Conservation (phyloP, 2,329 filamentous ascomycete genomes). For the Penicillium olsonii region DNA sequence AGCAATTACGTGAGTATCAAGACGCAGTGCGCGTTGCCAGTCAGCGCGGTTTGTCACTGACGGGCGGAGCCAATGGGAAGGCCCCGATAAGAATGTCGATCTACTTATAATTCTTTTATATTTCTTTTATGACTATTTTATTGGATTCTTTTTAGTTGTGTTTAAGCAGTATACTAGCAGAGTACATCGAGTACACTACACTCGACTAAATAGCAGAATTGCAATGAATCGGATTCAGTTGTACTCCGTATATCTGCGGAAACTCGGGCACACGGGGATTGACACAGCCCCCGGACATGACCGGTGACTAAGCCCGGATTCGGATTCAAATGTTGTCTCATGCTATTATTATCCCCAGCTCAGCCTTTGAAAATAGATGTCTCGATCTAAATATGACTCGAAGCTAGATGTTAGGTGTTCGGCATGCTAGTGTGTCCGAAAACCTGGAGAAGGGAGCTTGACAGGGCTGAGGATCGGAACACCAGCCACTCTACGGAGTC, state of each 20-base stretch:
- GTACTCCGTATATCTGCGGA: neutral
- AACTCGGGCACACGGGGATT: neutral
- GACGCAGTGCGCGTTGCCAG: conserved; percentile 15
- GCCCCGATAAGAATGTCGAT: conserved; percentile 31
- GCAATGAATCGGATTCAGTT: too few species aligned
- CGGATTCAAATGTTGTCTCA: conserved; percentile 11
- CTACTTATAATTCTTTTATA: conserved; percentile 1
- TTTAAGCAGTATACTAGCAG: too few species aligned
- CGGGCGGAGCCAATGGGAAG: conserved; percentile 25
- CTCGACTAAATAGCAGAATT: too few species aligned
- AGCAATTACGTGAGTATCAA: conserved; percentile 9
- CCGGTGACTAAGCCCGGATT: conserved; percentile 12
- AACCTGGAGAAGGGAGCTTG: conserved; percentile 14
- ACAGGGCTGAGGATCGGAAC: conserved; percentile 27
- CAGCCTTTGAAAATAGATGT: neutral
- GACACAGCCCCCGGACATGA: conserved; percentile 6
- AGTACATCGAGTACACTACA: too few species aligned
- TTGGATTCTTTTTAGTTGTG: neutral
- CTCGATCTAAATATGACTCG: neutral
- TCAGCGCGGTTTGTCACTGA: conserved; percentile 38
- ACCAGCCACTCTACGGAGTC: conserved; percentile 20
- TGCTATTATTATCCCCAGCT: conserved; percentile 17
- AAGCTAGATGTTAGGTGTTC: neutral
- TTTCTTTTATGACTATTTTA: neutral
- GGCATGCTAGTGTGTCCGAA: conserved; percentile 4